Base-by-base conservation (phyloP, 306 rosid genomes). In the Parietaria judaica region DNA sequence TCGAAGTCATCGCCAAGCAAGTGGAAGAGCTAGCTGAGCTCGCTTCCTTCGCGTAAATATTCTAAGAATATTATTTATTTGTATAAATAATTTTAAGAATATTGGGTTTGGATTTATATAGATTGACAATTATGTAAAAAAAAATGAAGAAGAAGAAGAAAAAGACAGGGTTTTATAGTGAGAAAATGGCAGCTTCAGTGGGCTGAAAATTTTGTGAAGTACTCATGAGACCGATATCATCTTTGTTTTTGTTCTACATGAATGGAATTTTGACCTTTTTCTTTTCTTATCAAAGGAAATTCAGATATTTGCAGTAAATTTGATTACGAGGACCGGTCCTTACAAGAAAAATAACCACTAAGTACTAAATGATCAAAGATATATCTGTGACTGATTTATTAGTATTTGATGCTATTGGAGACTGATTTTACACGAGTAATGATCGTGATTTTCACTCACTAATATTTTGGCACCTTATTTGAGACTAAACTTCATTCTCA, bases 21-120 rank as follows among this genome's bases (percentile, higher is more conserved):
- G 83, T 84, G 15, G 84, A 83, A 47, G 80, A 88, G 54, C 90
- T 92, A 39, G 88, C 75, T 56, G 65, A 82, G 11, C 31, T 64
- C 0, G 96, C 84, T 55, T 64, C 57, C n/a, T 92, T 92, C 71
- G 45, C 45, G 45, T 41, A 41, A 41, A 7, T 49, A 7, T 49
- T 7, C 1, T 49, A 49, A 5, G 1, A 41, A 41, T 41, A 41
- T 2, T 0, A 0, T 2, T 23, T 23, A 23, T 23, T 23, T 23
- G 31, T 23, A 23, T 23, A 23, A 17, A 58, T 46, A 51, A 58
- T 58, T 58, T 16, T 49, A 38, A 55, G 31, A 31, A 9, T 16
- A 37, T 67, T 50, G 71, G 57, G 64, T 14, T 14, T 49, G 47
- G 2, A 34, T 49, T 5, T 58, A 39, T 6, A 69, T 6, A 69